Evolutionary conservation across 2,329 filamentous ascomycete genomes (phyloP).

Genomic region (Phialophora tarda): DNA sequence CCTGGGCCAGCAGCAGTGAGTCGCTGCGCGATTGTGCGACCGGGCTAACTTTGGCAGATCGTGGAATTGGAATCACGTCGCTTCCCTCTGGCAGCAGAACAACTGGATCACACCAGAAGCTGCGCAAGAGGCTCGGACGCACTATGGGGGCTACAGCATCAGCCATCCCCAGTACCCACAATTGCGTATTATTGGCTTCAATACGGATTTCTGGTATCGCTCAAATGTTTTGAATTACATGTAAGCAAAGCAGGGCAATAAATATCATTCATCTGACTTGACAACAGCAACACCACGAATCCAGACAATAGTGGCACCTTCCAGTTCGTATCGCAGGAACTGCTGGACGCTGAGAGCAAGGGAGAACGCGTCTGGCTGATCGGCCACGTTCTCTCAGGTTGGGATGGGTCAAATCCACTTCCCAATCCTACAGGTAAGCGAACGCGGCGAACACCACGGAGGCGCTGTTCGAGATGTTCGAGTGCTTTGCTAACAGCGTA

Average conservation of each 20-base stretch:
- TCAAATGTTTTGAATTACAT: conserved; percentile 52
- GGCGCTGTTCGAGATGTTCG: neutral
- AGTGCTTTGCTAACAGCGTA: neutral
- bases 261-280: conserved; percentile 55
- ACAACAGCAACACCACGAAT: conserved; percentile 56
- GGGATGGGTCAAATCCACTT: conserved; percentile 61
- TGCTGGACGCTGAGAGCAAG: conserved; percentile 59
- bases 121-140: conserved; percentile 55
- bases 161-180: conserved; percentile 56
- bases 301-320: conserved; percentile 58
- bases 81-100: conserved; percentile 62
- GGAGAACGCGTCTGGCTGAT: conserved; percentile 62
- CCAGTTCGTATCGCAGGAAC: conserved; percentile 57
- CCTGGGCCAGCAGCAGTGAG: conserved; percentile 57
- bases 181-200: conserved; percentile 59
- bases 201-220: conserved; percentile 58
- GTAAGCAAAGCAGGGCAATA: conserved; percentile 39
- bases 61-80: conserved; percentile 64
- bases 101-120: conserved; percentile 58
- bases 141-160: conserved; percentile 63
- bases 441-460: neutral
- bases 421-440: conserved; percentile 61
- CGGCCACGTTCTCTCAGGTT: conserved; percentile 61
- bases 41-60: conserved; percentile 41
- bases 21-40: neutral